These are phyloP conservation scores for Boletus mariae DNA, from an alignment of 1,284 basidiomycete genomes.

Conservation along the genomic window DNA sequence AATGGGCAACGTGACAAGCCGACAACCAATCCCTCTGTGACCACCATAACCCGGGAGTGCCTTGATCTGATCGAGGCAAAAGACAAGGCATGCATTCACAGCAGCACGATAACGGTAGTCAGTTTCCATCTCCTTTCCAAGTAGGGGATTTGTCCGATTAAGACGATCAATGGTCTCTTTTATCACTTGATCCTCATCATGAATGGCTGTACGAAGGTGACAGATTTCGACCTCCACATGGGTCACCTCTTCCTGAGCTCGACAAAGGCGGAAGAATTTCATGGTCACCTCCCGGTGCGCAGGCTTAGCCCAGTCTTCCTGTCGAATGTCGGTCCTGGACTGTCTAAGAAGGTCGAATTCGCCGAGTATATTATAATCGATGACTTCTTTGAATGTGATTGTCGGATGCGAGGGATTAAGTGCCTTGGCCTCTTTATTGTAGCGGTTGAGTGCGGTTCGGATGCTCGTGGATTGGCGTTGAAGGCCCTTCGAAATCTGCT, in stretches of 20 bases:
- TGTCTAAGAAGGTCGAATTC: not conserved
- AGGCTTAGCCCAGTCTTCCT: not conserved
- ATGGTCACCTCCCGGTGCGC: not conserved
- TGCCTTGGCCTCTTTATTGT: not conserved
- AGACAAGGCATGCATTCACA: too few relatives aligned
- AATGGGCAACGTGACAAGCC: too few relatives aligned
- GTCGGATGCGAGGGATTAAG: not conserved
- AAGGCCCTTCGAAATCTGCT: not conserved
- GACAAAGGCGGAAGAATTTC: not conserved
- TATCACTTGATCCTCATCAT: not conserved
- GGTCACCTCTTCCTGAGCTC: not conserved
- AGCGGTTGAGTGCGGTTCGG: not conserved
- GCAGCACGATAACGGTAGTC: too few relatives aligned
- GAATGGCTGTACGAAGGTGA: not conserved
- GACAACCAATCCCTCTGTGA: too few relatives aligned
- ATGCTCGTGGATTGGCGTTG: not conserved
- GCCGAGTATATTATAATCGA: not conserved
- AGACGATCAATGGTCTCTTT: not conserved
- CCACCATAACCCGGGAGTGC: too few relatives aligned
- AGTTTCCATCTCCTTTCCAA: too few relatives aligned
- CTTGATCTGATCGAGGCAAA: too few relatives aligned
- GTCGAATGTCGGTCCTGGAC: not conserved
- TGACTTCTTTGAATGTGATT: not conserved
- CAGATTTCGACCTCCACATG: not conserved
- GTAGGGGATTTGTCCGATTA: not conserved